Percentiles rank a stretch among this genome's conserved stretches.
Evolutionary conservation across 805 yeast species (phyloP).

Genomic region (Metschnikowia bowlesiae): DNA sequence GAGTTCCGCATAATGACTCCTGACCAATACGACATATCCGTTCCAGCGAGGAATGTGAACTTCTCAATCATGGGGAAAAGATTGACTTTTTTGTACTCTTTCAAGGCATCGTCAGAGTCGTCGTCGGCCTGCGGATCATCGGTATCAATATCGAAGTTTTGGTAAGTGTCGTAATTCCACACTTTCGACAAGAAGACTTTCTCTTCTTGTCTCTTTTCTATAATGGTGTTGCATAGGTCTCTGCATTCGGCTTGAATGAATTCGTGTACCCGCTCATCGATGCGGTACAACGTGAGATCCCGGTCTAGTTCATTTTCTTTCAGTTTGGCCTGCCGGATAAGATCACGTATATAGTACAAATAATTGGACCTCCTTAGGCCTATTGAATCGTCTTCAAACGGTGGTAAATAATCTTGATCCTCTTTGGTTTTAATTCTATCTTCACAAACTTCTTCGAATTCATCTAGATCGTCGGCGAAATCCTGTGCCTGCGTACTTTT

Average conservation of each 20-base stretch:
- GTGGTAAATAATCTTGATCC: constrained; percentile 20
- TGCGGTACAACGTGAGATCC: constrained; percentile 28
- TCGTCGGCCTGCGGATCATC: constrained; percentile 12
- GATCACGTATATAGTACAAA: constrained; percentile 28
- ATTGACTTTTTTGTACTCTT: constrained; percentile 52
- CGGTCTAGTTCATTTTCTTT: constrained; percentile 31
- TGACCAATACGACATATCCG: constrained; percentile 92
- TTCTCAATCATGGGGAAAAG: constrained; percentile 89
- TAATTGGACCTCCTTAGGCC: constrained; percentile 14
- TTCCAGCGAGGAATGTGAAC: constrained; percentile 68
- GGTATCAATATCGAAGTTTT: constrained; percentile 38
- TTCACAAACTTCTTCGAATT: constrained; percentile 19
- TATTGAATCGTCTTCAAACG: constrained; percentile 9
- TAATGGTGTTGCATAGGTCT: constrained; percentile 27
- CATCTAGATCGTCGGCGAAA: constrained; percentile 26
- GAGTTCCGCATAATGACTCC: constrained; percentile 97
- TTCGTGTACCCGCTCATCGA: constrained; percentile 30
- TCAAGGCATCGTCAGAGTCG: constrained; percentile 38
- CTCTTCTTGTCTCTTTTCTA: constrained; percentile 30
- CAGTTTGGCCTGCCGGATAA: constrained; percentile 32
- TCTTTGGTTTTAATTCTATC: constrained; percentile 20
- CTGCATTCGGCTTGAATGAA: constrained; percentile 32
- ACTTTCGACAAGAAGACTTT: constrained; percentile 27
- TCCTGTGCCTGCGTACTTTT: constrained; percentile 19
- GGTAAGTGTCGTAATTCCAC: constrained; percentile 40